Conservation (phyloP, 1,284 basidiomycete genomes). For the Phaffia rhodozyma region DNA sequence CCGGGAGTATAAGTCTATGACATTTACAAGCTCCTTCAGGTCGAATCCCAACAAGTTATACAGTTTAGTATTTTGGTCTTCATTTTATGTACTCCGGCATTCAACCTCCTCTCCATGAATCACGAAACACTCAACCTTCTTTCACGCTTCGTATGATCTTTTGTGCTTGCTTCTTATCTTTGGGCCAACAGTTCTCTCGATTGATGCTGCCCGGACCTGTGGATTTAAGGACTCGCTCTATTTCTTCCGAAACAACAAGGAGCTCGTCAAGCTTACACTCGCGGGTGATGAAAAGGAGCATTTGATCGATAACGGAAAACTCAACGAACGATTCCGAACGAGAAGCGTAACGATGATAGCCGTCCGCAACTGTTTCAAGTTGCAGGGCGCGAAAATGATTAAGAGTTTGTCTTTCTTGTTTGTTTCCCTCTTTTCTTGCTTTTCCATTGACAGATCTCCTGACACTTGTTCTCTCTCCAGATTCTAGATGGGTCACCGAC, state of each 20-base stretch:
- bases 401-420: conserved; percentile 46
- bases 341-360: conserved; percentile 88
- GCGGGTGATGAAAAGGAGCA: conserved; percentile 80
- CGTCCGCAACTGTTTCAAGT: conserved; percentile 83
- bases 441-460: background rate
- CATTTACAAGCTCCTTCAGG: conserved; percentile 69
- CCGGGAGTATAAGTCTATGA: conserved; percentile 74
- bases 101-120: too few species aligned
- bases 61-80: conserved; percentile 18
- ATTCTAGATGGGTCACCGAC: conserved; percentile 79
- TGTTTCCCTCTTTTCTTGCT: background rate
- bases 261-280: conserved; percentile 79
- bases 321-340: conserved; percentile 76
- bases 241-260: conserved; percentile 83
- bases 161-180: background rate
- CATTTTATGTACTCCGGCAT: too few species aligned
- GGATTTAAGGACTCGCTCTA: conserved; percentile 94
- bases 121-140: too few species aligned
- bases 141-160: background rate
- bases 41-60: conserved; percentile 68
- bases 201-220: conserved; percentile 88
- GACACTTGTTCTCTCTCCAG: conserved; percentile 37
- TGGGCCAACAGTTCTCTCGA: conserved; percentile 58
- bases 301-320: conserved; percentile 73
- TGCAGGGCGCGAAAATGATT: conserved; percentile 83